Percentiles rank a stretch among this genome's conserved stretches.
phyloP scores from a whole-genome alignment of 768 basidiomycete genomes.

The Boletus vermiculosoides region DNA sequence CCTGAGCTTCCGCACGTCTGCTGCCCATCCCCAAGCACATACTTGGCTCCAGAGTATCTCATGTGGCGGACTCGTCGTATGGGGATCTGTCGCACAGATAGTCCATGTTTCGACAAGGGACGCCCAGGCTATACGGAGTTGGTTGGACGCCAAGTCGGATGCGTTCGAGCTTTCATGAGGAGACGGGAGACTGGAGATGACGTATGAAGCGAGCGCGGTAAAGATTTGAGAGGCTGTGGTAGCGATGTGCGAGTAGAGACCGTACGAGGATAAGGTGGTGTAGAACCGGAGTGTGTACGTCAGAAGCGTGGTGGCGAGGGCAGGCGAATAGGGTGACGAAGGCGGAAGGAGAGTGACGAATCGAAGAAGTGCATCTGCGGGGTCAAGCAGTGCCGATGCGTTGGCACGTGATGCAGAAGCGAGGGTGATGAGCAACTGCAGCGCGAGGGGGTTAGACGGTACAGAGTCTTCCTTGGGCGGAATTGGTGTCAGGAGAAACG shows the following conservation, averaged over 20 bases:
- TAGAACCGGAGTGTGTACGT: constrained; percentile 63
- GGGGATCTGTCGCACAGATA: constrained; percentile 86
- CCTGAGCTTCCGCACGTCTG: constrained; percentile 48
- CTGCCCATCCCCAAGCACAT: constrained; percentile 72
- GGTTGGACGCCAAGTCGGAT: not conserved
- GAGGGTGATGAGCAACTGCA: constrained; percentile 57
- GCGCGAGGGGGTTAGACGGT: constrained; percentile 45
- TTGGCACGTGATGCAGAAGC: constrained; percentile 65
- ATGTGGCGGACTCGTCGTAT: constrained; percentile 81
- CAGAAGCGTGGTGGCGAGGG: constrained; percentile 47
- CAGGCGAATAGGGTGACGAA: constrained; percentile 36
- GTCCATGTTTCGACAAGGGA: constrained; percentile 69
- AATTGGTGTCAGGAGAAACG: constrained; percentile 57
- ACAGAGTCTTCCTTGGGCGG: constrained; percentile 35
- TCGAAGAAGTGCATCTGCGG: constrained; percentile 66
- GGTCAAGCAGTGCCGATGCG: constrained; percentile 54
- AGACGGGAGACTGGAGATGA: constrained; percentile 33
- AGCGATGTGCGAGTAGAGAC: constrained; percentile 69
- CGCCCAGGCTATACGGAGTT: constrained; percentile 52
- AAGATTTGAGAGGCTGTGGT: constrained; percentile 60
- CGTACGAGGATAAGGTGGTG: constrained; percentile 67
- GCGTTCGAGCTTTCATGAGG: constrained; percentile 16
- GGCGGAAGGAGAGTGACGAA: constrained; percentile 63
- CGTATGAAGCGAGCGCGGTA: constrained; percentile 46
- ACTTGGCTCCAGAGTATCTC: constrained; percentile 90